Evolutionary conservation across 495 filamentous ascomycete species (phyloP).

Genomic region (Xylaria sp.): DNA sequence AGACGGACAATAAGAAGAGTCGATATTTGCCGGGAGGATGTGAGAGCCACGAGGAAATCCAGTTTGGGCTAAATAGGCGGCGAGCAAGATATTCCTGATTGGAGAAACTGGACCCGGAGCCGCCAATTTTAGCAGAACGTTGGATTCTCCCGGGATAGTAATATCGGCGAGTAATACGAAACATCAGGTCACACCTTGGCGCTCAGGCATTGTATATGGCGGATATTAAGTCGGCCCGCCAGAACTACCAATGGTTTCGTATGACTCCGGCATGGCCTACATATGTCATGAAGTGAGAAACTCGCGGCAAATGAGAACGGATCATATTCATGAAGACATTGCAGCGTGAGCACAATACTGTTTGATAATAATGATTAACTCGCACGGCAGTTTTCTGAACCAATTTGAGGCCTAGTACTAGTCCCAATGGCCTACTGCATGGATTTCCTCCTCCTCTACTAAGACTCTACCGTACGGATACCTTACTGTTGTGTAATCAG

Average conservation of each 20-base stretch:
- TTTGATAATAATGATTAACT: neutral
- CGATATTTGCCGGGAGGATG: slow-evolving; percentile 20
- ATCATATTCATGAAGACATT: neutral
- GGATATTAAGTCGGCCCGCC: slow-evolving; percentile 23
- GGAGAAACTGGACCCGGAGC: slow-evolving; percentile 6
- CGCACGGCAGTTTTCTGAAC: slow-evolving; percentile 15
- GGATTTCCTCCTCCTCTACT: too few species aligned
- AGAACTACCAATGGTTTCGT: neutral
- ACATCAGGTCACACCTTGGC: slow-evolving; percentile 19
- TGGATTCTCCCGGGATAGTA: slow-evolving; percentile 25
- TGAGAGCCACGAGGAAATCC: slow-evolving; percentile 9
- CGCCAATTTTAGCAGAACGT: neutral
- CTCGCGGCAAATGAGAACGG: slow-evolving; percentile 6
- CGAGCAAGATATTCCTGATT: neutral
- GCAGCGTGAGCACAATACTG: neutral
- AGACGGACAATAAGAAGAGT: slow-evolving; percentile 8
- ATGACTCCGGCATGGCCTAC: neutral
- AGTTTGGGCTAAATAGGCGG: slow-evolving; percentile 23
- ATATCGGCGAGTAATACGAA: slow-evolving; percentile 20
- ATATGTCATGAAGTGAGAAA: neutral
- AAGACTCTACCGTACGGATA: too few species aligned
- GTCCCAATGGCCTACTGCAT: too few species aligned
- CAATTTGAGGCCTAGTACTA: too few species aligned
- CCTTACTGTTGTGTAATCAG: too few species aligned
- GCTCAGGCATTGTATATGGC: neutral